Evolutionary conservation across 345 rosid genomes (phyloP), one percentile per base, ranked within the genome.

Genomic region (Cardamine occulta): DNA sequence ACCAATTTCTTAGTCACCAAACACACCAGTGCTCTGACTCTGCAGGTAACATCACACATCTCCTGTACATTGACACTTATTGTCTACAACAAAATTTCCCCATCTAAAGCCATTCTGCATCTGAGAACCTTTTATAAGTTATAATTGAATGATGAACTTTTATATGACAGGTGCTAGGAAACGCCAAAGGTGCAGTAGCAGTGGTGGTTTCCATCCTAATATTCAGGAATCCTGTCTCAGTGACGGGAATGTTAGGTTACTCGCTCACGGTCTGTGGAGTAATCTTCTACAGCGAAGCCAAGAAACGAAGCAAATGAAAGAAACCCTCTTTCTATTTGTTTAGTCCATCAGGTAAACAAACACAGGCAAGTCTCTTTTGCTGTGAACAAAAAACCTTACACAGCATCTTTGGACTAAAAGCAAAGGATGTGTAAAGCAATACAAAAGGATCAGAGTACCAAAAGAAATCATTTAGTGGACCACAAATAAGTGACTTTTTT

Each of bases 121-220:
- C 18, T 48, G 72, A 47, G 5, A 23, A 45, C 31, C 58, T 55
- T 19, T 40, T 48, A 24, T 56, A 28, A 28, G 64, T 24, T 34
- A 15, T 8, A 35, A 48, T 18, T 75, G n/a, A 65, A 4, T 64
- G 23, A 63, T 60, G 26, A 71, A 66, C 34, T n/a, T 34, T 6
- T 60, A 61, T 55, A 2, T 13, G 55, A 68, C 80, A 88, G 90
- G 93, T 86, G 58, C 72, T 86, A 34, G 90, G 93, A 29, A 88
- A 86, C 79, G 90, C 93, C 24, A 86, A 85, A 82, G 85, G 88
- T 0, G 88, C 86, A 2, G 88, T 88, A 17, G 88, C 87, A 4
- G 90, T 85, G 74, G 86, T 84, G 66, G 79, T 88, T 19, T 86
- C 90, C 2, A 85, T 86, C 53, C 74, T 86, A 29, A 80, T 86